A percentile compares a stretch with the other conserved stretches of the same genome.
phyloP scores from a whole-genome alignment of 441 rosid species.

The Croton laevigatus region DNA sequence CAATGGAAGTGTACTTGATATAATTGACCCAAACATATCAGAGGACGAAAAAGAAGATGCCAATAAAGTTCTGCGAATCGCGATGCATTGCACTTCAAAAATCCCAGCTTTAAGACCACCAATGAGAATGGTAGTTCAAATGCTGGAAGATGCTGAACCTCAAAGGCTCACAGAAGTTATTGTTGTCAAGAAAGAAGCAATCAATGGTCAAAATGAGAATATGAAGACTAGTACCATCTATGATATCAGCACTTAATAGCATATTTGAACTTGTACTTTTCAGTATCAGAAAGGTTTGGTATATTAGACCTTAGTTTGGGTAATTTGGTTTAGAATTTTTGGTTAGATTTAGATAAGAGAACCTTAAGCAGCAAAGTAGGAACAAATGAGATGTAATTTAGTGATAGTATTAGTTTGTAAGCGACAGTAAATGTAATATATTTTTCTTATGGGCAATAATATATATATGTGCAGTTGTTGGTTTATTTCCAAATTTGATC shows the following conservation, averaged over 20 bases:
- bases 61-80: constrained; percentile 55
- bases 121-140: constrained; percentile 77
- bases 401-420: neutral
- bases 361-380: no score
- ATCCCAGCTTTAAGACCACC: constrained; percentile 67
- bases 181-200: constrained; percentile 23
- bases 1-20: constrained; percentile 40
- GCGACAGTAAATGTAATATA: constrained; percentile 13
- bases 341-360: no score
- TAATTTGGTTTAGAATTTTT: no score
- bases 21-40: constrained; percentile 62
- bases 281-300: neutral
- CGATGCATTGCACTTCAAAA: constrained; percentile 61
- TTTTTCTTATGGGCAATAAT: neutral
- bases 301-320: neutral
- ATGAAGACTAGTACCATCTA: neutral
- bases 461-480: neutral
- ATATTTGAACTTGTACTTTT: neutral
- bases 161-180: constrained; percentile 44
- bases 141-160: constrained; percentile 83
- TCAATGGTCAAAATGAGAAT: constrained; percentile 9
- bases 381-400: no score
- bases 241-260: neutral
- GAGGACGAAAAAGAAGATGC: constrained; percentile 56
- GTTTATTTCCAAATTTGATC: neutral